A percentile compares a stretch with the other conserved stretches of the same genome.
Conservation (phyloP, 768 basidiomycete genomes). For the Psilocybe cubensis region DNA sequence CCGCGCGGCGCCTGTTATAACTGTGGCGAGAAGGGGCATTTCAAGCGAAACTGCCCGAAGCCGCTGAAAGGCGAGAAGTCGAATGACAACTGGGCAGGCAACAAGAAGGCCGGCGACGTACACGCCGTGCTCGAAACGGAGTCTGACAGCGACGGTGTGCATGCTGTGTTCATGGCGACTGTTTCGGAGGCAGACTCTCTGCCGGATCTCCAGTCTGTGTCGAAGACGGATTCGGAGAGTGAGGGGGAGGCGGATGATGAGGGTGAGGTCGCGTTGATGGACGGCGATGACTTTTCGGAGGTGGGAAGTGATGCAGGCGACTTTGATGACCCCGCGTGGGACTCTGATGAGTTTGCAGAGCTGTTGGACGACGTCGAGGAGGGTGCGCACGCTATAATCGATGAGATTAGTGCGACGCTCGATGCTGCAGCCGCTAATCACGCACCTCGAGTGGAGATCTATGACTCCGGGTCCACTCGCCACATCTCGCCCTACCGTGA, state of each 20-base stretch:
- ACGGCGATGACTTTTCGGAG: constrained; percentile 14
- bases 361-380: neutral
- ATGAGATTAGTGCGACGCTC: too few species aligned
- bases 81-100: neutral
- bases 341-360: neutral
- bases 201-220: too few species aligned
- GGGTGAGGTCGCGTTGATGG: constrained; percentile 4
- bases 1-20: constrained; percentile 23
- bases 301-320: constrained; percentile 9
- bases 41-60: constrained; percentile 18
- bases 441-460: constrained; percentile 14
- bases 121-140: too few species aligned
- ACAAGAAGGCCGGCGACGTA: constrained; percentile 8
- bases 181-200: too few species aligned
- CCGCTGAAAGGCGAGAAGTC: neutral
- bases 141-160: too few species aligned
- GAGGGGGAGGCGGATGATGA: too few species aligned
- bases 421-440: neutral
- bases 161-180: too few species aligned
- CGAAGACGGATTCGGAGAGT: too few species aligned
- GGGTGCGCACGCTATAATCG: too few species aligned
- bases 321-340: constrained; percentile 10
- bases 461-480: constrained; percentile 30
- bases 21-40: constrained; percentile 30
- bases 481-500: constrained; percentile 33